A percentile compares a stretch with the other conserved stretches of the same genome.
These are phyloP conservation scores for Solanum appendiculatum DNA, from an alignment of 257 asterid genomes.

Conservation along the genomic window DNA sequence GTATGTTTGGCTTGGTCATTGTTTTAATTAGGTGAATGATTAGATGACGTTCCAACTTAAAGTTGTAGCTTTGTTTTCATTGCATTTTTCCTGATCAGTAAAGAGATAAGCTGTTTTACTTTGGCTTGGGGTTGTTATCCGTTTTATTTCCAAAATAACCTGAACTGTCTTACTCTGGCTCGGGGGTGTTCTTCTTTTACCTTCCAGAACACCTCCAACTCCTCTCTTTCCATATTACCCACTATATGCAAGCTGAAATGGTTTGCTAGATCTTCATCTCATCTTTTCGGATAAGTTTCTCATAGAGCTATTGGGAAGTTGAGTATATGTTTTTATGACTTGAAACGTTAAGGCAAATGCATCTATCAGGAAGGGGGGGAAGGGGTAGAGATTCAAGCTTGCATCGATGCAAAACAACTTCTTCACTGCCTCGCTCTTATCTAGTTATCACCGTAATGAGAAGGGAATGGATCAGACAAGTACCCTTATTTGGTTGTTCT, in stretches of 20 bases:
- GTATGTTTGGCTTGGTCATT: background rate
- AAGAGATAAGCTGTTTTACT: background rate
- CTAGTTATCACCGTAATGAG: background rate
- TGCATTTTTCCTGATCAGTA: background rate
- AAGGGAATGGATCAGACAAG: background rate
- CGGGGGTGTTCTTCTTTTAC: background rate
- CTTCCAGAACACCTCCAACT: background rate
- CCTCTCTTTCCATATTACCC: background rate
- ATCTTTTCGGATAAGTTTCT: background rate
- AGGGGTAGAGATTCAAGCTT: background rate
- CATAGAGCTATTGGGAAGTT: background rate
- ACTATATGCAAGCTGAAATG: background rate
- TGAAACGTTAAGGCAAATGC: background rate
- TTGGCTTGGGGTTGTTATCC: background rate
- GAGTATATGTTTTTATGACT: background rate
- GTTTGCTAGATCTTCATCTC: background rate
- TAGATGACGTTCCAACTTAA: background rate
- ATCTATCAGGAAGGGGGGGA: background rate
- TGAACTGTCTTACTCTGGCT: background rate
- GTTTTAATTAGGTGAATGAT: background rate
- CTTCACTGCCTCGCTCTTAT: background rate
- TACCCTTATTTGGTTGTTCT: background rate
- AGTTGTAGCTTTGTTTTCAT: background rate
- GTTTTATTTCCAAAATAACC: background rate
- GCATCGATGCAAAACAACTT: background rate